Percentiles rank a stretch among this genome's conserved stretches.
These are phyloP conservation scores for Debaryomyces coudertii DNA, from an alignment of 1,139 yeast genomes.

Conservation along the genomic window DNA sequence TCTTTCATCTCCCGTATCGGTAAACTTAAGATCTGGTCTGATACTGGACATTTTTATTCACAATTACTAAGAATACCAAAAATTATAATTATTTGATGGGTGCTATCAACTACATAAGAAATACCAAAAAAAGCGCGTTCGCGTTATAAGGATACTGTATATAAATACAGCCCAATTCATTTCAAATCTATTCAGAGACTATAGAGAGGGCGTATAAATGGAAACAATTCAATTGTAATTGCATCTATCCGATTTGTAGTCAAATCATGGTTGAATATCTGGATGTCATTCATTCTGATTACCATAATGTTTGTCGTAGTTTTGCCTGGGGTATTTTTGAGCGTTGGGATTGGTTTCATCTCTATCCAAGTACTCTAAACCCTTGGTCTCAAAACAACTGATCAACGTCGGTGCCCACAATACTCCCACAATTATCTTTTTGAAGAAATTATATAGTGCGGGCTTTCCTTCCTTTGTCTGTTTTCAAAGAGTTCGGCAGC, in stretches of 20 bases:
- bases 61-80: background rate
- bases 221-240: slow-evolving; percentile 7
- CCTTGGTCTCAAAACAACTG: slow-evolving; percentile 39
- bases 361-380: slow-evolving; percentile 37
- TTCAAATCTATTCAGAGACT: background rate
- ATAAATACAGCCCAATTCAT: background rate
- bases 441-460: slow-evolving; percentile 34
- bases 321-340: slow-evolving; percentile 21
- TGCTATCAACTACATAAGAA: background rate
- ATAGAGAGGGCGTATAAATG: too few relatives aligned
- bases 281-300: slow-evolving; percentile 32
- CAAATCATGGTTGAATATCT: slow-evolving; percentile 30
- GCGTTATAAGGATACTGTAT: slow-evolving; percentile 7
- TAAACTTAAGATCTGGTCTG: slow-evolving; percentile 74
- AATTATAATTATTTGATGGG: background rate
- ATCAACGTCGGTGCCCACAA: slow-evolving; percentile 40
- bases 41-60: slow-evolving; percentile 54
- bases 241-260: slow-evolving; percentile 23
- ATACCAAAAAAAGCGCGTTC: slow-evolving; percentile 4
- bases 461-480: slow-evolving; percentile 39
- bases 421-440: slow-evolving; percentile 33
- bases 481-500: slow-evolving; percentile 38
- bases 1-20: slow-evolving; percentile 64
- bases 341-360: slow-evolving; percentile 30
- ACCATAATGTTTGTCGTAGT: slow-evolving; percentile 37